These are phyloP conservation scores for Penicillium digitatum DNA, from an alignment of 2,329 filamentous ascomycete genomes.

Conservation along the genomic window DNA sequence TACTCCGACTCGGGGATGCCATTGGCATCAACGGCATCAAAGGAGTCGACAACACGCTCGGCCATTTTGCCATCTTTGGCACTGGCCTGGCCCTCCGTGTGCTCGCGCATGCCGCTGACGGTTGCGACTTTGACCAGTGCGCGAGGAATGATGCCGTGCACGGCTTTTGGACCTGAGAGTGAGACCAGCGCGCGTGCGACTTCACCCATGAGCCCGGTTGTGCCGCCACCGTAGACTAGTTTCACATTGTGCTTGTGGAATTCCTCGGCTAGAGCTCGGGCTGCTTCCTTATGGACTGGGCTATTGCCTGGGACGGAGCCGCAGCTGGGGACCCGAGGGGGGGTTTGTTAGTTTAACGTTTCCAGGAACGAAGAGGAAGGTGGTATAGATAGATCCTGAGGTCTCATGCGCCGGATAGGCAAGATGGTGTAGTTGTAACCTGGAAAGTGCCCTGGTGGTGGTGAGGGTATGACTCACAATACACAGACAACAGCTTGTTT, in stretches of 20 bases:
- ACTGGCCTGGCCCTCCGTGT: conserved; percentile 13
- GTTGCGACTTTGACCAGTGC: conserved; percentile 73
- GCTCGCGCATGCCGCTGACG: conserved; percentile 26
- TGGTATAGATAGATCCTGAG: not conserved
- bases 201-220: conserved; percentile 92
- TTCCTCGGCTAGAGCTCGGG: conserved; percentile 66
- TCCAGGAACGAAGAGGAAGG: not conserved
- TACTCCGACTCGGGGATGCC: conserved; percentile 51
- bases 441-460: not conserved
- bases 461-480: conserved; percentile 54
- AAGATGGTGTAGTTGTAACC: not conserved
- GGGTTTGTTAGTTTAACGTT: conserved; percentile 5
- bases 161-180: conserved; percentile 71
- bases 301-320: conserved; percentile 72
- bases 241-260: conserved; percentile 74
- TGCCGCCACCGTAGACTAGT: conserved; percentile 93
- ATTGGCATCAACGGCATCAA: conserved; percentile 37
- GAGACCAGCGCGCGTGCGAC: conserved; percentile 80
- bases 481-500: conserved; percentile 73
- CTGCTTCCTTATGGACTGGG: conserved; percentile 71
- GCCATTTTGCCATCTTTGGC: conserved; percentile 51
- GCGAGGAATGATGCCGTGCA: conserved; percentile 90
- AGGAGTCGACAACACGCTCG: conserved; percentile 54
- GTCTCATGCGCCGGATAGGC: not conserved
- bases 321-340: conserved; percentile 54